Conservation (phyloP, 805 yeast species). For the Yarrowia bubula region DNA sequence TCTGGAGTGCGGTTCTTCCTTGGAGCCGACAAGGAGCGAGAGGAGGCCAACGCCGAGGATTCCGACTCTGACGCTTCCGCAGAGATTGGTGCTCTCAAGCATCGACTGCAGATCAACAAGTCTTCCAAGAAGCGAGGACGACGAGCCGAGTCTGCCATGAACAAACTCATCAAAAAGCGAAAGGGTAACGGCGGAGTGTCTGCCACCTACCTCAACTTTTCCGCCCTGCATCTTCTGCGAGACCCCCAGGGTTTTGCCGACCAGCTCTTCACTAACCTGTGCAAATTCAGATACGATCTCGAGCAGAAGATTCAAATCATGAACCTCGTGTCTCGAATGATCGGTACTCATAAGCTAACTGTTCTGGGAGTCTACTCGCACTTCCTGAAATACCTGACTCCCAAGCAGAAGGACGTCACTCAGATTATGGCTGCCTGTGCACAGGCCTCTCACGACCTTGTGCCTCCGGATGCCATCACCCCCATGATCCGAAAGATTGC, state of each 20-base stretch:
- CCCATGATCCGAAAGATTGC: constrained; percentile 88
- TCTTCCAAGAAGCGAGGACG: constrained; percentile 76
- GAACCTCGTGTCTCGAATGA: constrained; percentile 81
- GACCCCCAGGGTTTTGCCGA: constrained; percentile 99
- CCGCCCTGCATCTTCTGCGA: constrained; percentile 89
- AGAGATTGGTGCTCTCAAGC: constrained; percentile 74
- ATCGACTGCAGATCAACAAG: constrained; percentile 79
- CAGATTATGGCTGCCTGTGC: constrained; percentile 96
- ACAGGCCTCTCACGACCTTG: constrained; percentile 93
- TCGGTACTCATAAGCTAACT: constrained; percentile 92
- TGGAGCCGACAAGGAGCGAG: constrained; percentile 94
- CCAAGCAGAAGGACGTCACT: constrained; percentile 91
- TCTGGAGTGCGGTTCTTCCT: constrained; percentile 90
- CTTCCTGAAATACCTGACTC: constrained; percentile 85
- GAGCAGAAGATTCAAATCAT: constrained; percentile 87
- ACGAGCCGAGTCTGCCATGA: constrained; percentile 72
- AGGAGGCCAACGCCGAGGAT: constrained; percentile 72
- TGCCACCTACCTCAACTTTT: constrained; percentile 77
- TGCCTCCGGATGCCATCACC: constrained; percentile 88
- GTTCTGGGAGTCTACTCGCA: constrained; percentile 87
- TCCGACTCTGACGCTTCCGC: constrained; percentile 44
- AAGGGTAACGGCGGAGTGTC: constrained; percentile 49
- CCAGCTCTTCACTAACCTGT: constrained; percentile 68
- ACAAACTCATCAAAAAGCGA: constrained; percentile 61
- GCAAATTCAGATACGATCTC: constrained; percentile 68